These are phyloP conservation scores for Trametes versicolor DNA, from an alignment of 1,284 basidiomycete genomes.

Conservation along the genomic window DNA sequence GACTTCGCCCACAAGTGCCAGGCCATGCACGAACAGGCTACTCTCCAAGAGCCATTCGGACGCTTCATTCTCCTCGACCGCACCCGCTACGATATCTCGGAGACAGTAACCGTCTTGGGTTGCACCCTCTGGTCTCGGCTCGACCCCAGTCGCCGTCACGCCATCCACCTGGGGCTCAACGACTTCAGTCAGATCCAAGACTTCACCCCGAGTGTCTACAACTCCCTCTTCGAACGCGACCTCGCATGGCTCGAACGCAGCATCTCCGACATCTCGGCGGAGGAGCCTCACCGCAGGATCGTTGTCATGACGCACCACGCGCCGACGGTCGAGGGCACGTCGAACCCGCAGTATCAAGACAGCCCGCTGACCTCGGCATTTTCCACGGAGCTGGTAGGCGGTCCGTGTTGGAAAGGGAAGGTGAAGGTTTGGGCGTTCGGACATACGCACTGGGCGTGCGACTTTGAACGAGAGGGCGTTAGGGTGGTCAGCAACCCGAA, in stretches of 20 bases:
- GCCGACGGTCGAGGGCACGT: conserved; percentile 48
- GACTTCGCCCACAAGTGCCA: conserved; percentile 23
- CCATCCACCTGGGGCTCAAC: conserved; percentile 40
- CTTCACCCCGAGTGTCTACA: conserved; percentile 42
- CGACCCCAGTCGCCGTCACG: conserved; percentile 40
- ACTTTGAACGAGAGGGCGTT: conserved; percentile 46
- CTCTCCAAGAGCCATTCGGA: conserved; percentile 28
- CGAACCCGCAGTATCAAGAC: conserved; percentile 43
- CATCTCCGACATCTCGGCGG: conserved; percentile 38
- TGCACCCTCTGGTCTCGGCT: conserved; percentile 53
- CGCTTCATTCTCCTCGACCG: conserved; percentile 49
- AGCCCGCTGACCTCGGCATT: conserved; percentile 46
- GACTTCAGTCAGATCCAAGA: conserved; percentile 47
- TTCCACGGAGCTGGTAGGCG: conserved; percentile 43
- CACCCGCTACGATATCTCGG: conserved; percentile 47
- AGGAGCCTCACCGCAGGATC: conserved; percentile 46
- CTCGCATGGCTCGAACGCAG: conserved; percentile 46
- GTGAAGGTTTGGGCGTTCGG: conserved; percentile 51
- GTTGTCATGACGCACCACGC: conserved; percentile 52
- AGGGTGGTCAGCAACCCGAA: conserved; percentile 50
- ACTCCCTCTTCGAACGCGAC: conserved; percentile 44
- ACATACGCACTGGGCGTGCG: conserved; percentile 52
- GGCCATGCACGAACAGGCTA: neutral
- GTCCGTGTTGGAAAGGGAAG: conserved; percentile 38
- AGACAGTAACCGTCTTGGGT: conserved; percentile 48